These are phyloP conservation scores for Amanita subjunquillea DNA, from an alignment of 768 basidiomycete genomes.

Conservation along the genomic window DNA sequence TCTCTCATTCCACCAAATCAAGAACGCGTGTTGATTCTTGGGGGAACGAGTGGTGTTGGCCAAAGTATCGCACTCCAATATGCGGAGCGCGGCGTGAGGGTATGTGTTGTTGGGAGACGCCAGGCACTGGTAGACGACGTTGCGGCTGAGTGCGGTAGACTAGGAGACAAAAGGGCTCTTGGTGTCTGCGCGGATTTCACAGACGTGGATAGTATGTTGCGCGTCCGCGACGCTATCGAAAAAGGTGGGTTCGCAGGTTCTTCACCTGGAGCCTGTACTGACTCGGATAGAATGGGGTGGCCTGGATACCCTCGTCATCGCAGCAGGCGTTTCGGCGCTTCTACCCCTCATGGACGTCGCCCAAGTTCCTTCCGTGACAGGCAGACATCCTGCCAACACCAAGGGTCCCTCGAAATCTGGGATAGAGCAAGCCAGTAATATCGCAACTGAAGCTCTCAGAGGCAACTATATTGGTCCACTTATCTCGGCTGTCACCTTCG, in stretches of 20 bases:
- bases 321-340: slow-evolving; percentile 78
- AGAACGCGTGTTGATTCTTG: slow-evolving; percentile 76
- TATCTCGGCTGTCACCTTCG: slow-evolving; percentile 60
- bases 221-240: slow-evolving; percentile 40
- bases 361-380: slow-evolving; percentile 28
- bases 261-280: background rate
- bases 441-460: slow-evolving; percentile 42
- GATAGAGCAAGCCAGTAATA: slow-evolving; percentile 45
- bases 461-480: slow-evolving; percentile 68
- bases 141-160: slow-evolving; percentile 40
- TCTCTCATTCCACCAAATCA: slow-evolving; percentile 25
- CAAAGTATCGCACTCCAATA: slow-evolving; percentile 60
- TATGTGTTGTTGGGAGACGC: slow-evolving; percentile 69
- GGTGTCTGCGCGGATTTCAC: slow-evolving; percentile 55
- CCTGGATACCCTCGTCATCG: slow-evolving; percentile 73
- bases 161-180: slow-evolving; percentile 26
- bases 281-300: slow-evolving; percentile 61
- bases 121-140: slow-evolving; percentile 45
- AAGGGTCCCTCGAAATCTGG: slow-evolving; percentile 39
- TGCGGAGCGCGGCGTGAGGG: slow-evolving; percentile 60
- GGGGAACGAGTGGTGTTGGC: slow-evolving; percentile 81
- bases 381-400: slow-evolving; percentile 15
- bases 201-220: slow-evolving; percentile 55
- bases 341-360: slow-evolving; percentile 67
- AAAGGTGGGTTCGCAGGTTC: slow-evolving; percentile 34